These are phyloP conservation scores for Quercus aquifolioides DNA, from an alignment of 306 rosid genomes.

Conservation along the genomic window DNA sequence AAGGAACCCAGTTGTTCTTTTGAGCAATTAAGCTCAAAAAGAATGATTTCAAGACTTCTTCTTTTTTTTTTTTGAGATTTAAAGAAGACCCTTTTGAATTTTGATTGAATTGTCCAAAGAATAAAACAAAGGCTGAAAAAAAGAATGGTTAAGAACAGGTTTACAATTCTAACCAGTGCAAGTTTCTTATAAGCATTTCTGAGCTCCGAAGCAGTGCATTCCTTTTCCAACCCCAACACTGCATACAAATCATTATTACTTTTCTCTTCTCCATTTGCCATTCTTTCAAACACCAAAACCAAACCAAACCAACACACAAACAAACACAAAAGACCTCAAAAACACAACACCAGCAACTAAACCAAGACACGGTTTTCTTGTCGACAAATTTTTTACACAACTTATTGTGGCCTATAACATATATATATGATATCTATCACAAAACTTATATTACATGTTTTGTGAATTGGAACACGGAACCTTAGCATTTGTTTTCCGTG, in stretches of 20 bases:
- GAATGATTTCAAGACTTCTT: background rate
- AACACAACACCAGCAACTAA: constrained; percentile 11
- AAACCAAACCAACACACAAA: background rate
- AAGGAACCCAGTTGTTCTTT: constrained; percentile 5
- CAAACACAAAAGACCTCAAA: background rate
- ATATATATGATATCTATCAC: background rate
- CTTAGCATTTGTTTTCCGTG: constrained; percentile 28
- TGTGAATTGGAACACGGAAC: constrained; percentile 4
- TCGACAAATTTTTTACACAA: constrained; percentile 50
- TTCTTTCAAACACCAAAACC: constrained; percentile 23
- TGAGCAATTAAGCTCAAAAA: background rate
- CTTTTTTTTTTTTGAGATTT: background rate
- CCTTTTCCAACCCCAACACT: constrained; percentile 75
- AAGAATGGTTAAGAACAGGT: background rate
- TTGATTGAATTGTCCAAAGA: background rate
- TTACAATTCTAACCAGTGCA: constrained; percentile 68
- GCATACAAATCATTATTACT: constrained; percentile 52
- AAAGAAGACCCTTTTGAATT: constrained; percentile 2
- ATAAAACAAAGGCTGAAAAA: background rate
- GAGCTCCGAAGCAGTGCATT: constrained; percentile 73
- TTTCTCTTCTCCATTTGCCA: constrained; percentile 64
- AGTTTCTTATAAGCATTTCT: constrained; percentile 81
- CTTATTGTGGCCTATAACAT: background rate
- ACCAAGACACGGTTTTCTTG: constrained; percentile 32
- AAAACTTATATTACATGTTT: background rate